Percentiles rank a stretch among this genome's conserved stretches.
These are phyloP conservation scores for Gilbertella persicaria DNA, from an alignment of 371 early-diverging fungal genomes.

Conservation along the genomic window DNA sequence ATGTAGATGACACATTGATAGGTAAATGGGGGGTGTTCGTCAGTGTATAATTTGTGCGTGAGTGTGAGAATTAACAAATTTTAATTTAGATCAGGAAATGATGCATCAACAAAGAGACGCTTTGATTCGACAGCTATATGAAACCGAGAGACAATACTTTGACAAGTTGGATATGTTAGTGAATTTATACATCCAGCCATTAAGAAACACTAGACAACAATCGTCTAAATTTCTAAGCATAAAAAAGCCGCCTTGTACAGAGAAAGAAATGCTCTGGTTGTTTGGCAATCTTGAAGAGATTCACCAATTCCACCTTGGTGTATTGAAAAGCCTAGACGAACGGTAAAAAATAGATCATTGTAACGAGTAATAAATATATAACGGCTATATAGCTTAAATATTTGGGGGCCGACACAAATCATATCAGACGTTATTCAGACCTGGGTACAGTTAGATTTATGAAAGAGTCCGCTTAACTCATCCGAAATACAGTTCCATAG, in stretches of 20 bases:
- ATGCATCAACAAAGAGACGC: slow-evolving; percentile 39
- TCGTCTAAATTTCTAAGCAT: slow-evolving; percentile 38
- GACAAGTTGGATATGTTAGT: slow-evolving; percentile 23
- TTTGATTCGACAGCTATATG: slow-evolving; percentile 33
- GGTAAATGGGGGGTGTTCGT: slow-evolving; percentile 26
- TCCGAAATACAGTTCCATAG: slow-evolving; percentile 22
- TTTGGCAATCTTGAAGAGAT: slow-evolving; percentile 45
- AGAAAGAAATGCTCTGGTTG: slow-evolving; percentile 40
- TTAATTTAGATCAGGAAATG: slow-evolving; percentile 40
- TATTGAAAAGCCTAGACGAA: slow-evolving; percentile 29
- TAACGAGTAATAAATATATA: neutral
- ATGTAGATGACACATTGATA: slow-evolving; percentile 42
- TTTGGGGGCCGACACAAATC: slow-evolving; percentile 59
- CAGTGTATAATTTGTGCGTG: neutral
- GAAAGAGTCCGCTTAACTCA: neutral
- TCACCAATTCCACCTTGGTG: slow-evolving; percentile 24
- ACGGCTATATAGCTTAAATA: slow-evolving; percentile 26
- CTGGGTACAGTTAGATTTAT: slow-evolving; percentile 25
- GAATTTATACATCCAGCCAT: slow-evolving; percentile 29
- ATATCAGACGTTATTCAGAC: slow-evolving; percentile 48
- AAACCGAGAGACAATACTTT: slow-evolving; percentile 37
- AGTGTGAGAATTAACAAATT: neutral
- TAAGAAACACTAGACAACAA: slow-evolving; percentile 32
- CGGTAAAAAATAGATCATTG: slow-evolving; percentile 28
- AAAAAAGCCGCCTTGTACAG: slow-evolving; percentile 47